Base-by-base conservation (phyloP, 23 red algal species). In the Gracilariopsis chorda region DNA sequence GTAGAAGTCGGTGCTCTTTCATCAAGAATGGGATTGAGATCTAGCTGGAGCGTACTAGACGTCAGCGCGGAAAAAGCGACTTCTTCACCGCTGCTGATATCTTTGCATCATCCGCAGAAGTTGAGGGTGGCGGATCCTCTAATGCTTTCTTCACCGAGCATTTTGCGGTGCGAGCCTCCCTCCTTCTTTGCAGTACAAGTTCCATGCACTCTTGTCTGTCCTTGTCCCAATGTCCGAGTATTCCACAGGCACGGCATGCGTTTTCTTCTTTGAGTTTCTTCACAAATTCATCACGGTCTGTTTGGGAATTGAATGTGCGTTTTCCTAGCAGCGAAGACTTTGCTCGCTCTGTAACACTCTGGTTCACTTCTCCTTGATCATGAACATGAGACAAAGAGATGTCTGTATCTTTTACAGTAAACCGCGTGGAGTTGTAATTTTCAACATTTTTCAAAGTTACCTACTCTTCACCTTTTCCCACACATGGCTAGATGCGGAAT, bases 1-100 rank as follows among this genome's bases (percentile, higher is more conserved):
- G 79, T 83, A 63, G 79, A 83, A 2, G 2, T 83, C 7, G 52
- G 52, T 83, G 79, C 79, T 63, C 62, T 62, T 51, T 87, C 63
- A 71, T 87, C 82, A 42, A 87, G 62, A 24, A 87, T 73, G 28
- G 82, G 61, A 23, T 87, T 87, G 59, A 86, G 40, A 52, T 86
- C 60, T 24, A 44, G 4, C 6, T 11, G 81, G 58, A 86, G 81
- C 58, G 44, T 86, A 44, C 0, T 17, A 24, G 56, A 70, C 24
- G 37, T 70, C 2, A 70, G 4, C 41, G 33, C 60, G 2, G 36
- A 86, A 86, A 86, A 86, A 70, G 47, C 58, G 81, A 70, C 1
- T 35, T 84, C 37, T 67, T 39, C 40, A 45, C 39, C 16, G n/a
- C n/a, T n/a, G n/a, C n/a, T n/a, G n/a, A n/a, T n/a, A n/a, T n/a